Evolutionary conservation across 805 yeast genomes (phyloP).

Genomic region (Candida silvatica): DNA sequence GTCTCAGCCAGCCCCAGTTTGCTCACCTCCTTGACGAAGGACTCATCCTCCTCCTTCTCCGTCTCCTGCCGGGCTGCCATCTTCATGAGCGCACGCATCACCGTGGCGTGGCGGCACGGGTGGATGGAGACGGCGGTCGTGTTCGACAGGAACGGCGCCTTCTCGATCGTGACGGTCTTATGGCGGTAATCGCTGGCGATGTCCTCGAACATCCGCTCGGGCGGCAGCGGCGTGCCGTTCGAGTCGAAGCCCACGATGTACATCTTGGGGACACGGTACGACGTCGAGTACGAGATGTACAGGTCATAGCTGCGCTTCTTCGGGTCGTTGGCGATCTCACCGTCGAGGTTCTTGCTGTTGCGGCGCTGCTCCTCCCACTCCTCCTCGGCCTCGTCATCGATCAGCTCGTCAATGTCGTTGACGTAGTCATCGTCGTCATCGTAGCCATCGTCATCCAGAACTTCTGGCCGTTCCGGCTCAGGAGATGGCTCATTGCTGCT

Average conservation of each 20-base stretch:
- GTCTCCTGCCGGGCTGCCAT: conserved; percentile 48
- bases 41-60: conserved; percentile 15
- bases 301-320: conserved; percentile 72
- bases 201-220: conserved; percentile 91
- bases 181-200: conserved; percentile 86
- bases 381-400: conserved; percentile 26
- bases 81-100: conserved; percentile 82
- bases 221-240: conserved; percentile 79
- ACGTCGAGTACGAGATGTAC: conserved; percentile 87
- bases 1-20: conserved; percentile 37
- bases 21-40: conserved; percentile 33
- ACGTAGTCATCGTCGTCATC: conserved; percentile 21
- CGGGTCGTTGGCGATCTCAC: conserved; percentile 28
- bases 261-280: conserved; percentile 93
- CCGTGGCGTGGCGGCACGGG: conserved; percentile 93
- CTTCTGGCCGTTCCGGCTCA: conserved; percentile 1
- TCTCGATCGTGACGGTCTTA: conserved; percentile 94
- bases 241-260: conserved; percentile 81
- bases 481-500: not conserved
- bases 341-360: conserved; percentile 23
- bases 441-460: conserved; percentile 15
- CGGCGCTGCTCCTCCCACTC: conserved; percentile 19
- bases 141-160: conserved; percentile 73
- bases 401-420: conserved; percentile 32
- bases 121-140: conserved; percentile 84